A percentile compares a stretch with the other conserved stretches of the same genome.
These are phyloP conservation scores for Paracamarosporium sp. DNA, from an alignment of 2,329 filamentous ascomycete genomes.

Conservation along the genomic window DNA sequence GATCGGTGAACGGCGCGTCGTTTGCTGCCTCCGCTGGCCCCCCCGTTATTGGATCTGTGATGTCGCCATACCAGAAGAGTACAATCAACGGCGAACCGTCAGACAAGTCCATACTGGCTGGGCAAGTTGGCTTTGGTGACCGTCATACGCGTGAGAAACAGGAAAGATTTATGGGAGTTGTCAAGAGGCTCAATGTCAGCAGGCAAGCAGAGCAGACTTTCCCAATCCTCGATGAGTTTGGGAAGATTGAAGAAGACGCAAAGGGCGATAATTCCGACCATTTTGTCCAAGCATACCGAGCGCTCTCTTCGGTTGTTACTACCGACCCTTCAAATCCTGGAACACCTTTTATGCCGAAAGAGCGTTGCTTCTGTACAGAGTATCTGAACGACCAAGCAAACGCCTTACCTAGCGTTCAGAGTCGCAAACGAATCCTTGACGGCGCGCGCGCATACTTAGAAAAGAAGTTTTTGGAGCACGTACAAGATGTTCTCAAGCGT, in stretches of 20 bases:
- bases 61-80: constrained; percentile 62
- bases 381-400: constrained; percentile 79
- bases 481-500: constrained; percentile 79
- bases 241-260: constrained; percentile 73
- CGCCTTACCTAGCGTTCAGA: constrained; percentile 67
- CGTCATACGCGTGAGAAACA: constrained; percentile 85
- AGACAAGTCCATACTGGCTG: constrained; percentile 58
- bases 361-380: constrained; percentile 76
- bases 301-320: constrained; percentile 71
- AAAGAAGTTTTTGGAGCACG: constrained; percentile 76
- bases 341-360: constrained; percentile 70
- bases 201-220: constrained; percentile 72
- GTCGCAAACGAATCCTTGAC: constrained; percentile 80
- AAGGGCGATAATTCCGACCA: constrained; percentile 76
- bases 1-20: constrained; percentile 42
- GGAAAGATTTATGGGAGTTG: constrained; percentile 76
- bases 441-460: constrained; percentile 84
- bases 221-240: constrained; percentile 78
- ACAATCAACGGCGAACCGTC: constrained; percentile 68
- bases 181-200: constrained; percentile 78
- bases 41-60: constrained; percentile 79
- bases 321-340: constrained; percentile 61
- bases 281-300: constrained; percentile 81
- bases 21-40: constrained; percentile 75
- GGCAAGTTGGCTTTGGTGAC: constrained; percentile 68